Conservation (phyloP, 164 flowering plant species). For the Magnolia changhungtana region DNA sequence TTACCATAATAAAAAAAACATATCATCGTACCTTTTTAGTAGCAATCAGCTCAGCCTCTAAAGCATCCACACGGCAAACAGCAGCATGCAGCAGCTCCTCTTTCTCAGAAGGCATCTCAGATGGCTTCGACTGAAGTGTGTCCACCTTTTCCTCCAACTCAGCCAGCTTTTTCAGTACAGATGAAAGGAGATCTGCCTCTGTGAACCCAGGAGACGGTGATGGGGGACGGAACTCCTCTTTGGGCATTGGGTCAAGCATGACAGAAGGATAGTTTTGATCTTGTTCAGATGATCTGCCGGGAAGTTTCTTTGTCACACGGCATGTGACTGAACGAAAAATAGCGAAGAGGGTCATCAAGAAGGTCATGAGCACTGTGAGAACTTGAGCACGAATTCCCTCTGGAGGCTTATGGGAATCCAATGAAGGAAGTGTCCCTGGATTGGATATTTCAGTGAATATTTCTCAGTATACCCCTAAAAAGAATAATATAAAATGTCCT, state of each 20-base stretch:
- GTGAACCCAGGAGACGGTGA: slow-evolving; percentile 50
- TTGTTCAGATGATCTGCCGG: slow-evolving; percentile 17
- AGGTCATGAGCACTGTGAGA: slow-evolving; percentile 41
- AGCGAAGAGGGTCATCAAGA: slow-evolving; percentile 51
- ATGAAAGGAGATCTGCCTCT: slow-evolving; percentile 45
- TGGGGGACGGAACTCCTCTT: slow-evolving; percentile 58
- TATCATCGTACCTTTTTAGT: slow-evolving; percentile 61
- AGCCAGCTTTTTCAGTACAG: slow-evolving; percentile 62
- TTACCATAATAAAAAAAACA: not conserved
- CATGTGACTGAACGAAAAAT: slow-evolving; percentile 35
- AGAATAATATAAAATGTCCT: not conserved
- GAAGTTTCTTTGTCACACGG: slow-evolving; percentile 46
- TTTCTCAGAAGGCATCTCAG: slow-evolving; percentile 87
- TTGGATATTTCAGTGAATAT: not conserved
- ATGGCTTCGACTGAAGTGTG: slow-evolving; percentile 68
- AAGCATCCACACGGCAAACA: slow-evolving; percentile 94
- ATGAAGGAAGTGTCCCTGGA: slow-evolving; percentile 31
- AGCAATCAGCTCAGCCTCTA: slow-evolving; percentile 94
- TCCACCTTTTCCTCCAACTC: slow-evolving; percentile 85
- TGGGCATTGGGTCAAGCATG: slow-evolving; percentile 24
- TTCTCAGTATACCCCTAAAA: not conserved
- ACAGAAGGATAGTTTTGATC: slow-evolving; percentile 24
- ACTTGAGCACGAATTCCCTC: slow-evolving; percentile 40
- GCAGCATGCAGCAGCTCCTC: slow-evolving; percentile 94
- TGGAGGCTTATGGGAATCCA: slow-evolving; percentile 34